A percentile compares a stretch with the other conserved stretches of the same genome.
Conservation (phyloP, 192 early-diverging fungal genomes). For the Backusella morwellensis region DNA sequence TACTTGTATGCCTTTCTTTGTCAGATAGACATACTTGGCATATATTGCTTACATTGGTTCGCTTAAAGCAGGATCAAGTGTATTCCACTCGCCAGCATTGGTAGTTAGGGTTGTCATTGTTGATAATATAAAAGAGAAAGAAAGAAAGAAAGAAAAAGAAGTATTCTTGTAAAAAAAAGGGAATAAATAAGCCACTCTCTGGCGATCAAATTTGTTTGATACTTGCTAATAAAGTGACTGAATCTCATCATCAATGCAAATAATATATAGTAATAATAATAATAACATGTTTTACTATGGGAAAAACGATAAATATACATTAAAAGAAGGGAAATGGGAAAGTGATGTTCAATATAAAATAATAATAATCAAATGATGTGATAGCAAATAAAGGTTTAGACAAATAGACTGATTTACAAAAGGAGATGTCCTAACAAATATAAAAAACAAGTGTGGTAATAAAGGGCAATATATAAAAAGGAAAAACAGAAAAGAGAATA, state of each 20-base stretch:
- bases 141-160: neutral
- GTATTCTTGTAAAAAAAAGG: neutral
- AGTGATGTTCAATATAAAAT: neutral
- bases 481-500: neutral
- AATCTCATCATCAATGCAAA: neutral
- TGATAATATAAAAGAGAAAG: neutral
- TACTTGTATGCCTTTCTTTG: neutral
- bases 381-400: neutral
- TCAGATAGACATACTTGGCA: neutral
- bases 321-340: neutral
- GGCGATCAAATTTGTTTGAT: neutral
- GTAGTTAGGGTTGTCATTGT: slow-evolving; percentile 23
- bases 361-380: neutral
- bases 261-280: neutral
- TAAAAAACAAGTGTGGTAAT: neutral
- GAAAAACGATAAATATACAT: neutral
- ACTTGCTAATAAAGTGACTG: neutral
- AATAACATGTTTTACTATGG: too few species aligned
- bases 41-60: slow-evolving; percentile 36
- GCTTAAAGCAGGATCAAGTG: slow-evolving; percentile 19
- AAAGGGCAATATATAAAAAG: neutral
- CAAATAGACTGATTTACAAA: neutral
- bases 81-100: slow-evolving; percentile 30
- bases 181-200: neutral
- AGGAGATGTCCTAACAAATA: slow-evolving; percentile 1